phyloP scores from a whole-genome alignment of 2,329 filamentous ascomycete genomes.

The Paecilomyces formosus region DNA sequence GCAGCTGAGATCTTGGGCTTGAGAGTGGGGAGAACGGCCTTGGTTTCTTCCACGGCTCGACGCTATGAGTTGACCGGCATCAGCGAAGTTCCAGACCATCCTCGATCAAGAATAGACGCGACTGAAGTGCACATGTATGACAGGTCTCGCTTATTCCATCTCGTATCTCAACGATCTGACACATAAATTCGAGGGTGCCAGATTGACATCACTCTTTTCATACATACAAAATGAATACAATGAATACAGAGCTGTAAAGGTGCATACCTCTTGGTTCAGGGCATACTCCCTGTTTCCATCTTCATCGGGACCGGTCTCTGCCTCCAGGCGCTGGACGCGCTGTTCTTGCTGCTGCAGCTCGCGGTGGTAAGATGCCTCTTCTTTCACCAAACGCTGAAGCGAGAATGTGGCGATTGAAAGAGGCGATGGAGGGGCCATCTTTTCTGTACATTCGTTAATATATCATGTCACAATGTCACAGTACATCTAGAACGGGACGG shows the following conservation, averaged over 20 bases:
- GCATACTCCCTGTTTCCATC: conserved; percentile 74
- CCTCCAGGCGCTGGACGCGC: conserved; percentile 61
- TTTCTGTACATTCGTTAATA: conserved; percentile 5
- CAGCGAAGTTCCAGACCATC: neutral
- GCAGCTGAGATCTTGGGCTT: conserved; percentile 64
- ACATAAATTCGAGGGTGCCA: too few species aligned
- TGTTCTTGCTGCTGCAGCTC: conserved; percentile 70
- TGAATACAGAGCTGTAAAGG: neutral
- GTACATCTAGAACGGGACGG: neutral
- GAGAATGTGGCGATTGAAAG: conserved; percentile 74
- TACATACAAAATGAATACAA: neutral
- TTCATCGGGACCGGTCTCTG: conserved; percentile 57
- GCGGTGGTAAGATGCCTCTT: conserved; percentile 83
- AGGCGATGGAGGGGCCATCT: conserved; percentile 69
- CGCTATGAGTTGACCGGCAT: conserved; percentile 43
- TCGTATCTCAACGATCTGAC: neutral
- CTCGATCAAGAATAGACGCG: too few species aligned
- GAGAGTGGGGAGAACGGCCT: conserved; percentile 69
- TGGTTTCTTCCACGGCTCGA: conserved; percentile 79
- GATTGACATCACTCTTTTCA: too few species aligned
- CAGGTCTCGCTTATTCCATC: too few species aligned
- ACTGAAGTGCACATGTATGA: too few species aligned
- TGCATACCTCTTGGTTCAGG: conserved; percentile 75
- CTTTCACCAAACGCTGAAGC: conserved; percentile 78
- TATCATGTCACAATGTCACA: conserved; percentile 7